Evolutionary conservation across 768 basidiomycete genomes (phyloP).

Genomic region (Trametes maxima): DNA sequence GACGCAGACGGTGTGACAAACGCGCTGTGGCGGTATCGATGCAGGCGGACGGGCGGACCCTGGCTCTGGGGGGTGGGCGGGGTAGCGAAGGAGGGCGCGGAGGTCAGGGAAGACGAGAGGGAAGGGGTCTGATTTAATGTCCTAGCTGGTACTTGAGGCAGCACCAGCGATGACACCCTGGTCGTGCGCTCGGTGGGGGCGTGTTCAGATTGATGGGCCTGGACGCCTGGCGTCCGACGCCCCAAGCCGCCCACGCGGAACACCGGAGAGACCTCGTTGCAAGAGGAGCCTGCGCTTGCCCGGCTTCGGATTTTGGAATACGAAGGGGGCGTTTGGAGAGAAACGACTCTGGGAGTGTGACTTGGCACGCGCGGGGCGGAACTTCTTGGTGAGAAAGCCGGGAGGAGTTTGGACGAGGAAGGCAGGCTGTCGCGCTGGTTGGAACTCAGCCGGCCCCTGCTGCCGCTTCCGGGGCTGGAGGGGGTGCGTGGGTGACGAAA

Average conservation of each 20-base stretch:
- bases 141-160: slow-evolving; percentile 24
- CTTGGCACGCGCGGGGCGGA: slow-evolving; percentile 3
- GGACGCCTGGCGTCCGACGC: slow-evolving; percentile 19
- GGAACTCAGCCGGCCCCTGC: slow-evolving; percentile 13
- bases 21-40: slow-evolving; percentile 8
- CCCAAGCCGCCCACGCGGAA: slow-evolving; percentile 20
- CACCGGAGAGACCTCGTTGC: slow-evolving; percentile 24
- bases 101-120: slow-evolving; percentile 27
- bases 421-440: slow-evolving; percentile 13
- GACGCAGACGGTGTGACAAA: slow-evolving; percentile 23
- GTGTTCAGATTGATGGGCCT: slow-evolving; percentile 32
- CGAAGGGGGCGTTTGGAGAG: slow-evolving; percentile 21
- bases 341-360: slow-evolving; percentile 15
- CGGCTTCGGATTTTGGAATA: slow-evolving; percentile 22
- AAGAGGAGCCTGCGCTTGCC: slow-evolving; percentile 24
- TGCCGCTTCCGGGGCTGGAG: slow-evolving; percentile 18
- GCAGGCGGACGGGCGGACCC: slow-evolving; percentile 6
- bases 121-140: slow-evolving; percentile 25
- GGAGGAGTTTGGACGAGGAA: slow-evolving; percentile 17
- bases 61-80: slow-evolving; percentile 25
- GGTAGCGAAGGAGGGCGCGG: slow-evolving; percentile 22
- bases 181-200: slow-evolving; percentile 22
- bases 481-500: slow-evolving; percentile 6
- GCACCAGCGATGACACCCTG: slow-evolving; percentile 20
- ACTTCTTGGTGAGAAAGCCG: slow-evolving; percentile 17